Conservation (phyloP, 805 yeast species). For the Candida insectorum region DNA sequence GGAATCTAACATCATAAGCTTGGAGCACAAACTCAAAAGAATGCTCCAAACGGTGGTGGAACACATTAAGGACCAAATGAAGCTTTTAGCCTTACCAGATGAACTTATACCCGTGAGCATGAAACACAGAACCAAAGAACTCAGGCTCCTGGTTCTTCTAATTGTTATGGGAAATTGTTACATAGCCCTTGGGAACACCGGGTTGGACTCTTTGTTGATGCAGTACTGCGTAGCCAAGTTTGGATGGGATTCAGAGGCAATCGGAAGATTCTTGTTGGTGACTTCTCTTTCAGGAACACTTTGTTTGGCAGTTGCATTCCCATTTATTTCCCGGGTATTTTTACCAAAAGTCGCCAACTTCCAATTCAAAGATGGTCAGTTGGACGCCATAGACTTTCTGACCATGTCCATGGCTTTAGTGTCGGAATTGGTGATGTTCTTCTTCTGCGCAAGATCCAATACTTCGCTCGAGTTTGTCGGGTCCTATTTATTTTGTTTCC, state of each 20-base stretch:
- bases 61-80: constrained; percentile 2
- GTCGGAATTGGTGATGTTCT: neutral
- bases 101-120: constrained; percentile 3
- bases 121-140: constrained; percentile 1
- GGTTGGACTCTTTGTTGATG: constrained; percentile 38
- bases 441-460: neutral
- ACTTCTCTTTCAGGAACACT: constrained; percentile 39
- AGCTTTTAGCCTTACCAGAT: constrained; percentile 3
- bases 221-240: constrained; percentile 51
- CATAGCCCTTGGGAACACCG: constrained; percentile 23
- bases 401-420: constrained; percentile 2
- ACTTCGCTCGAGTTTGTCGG: neutral
- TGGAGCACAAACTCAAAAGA: neutral
- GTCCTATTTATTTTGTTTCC: neutral
- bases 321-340: constrained; percentile 34
- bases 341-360: constrained; percentile 26
- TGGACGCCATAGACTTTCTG: constrained; percentile 10
- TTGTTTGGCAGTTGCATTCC: constrained; percentile 47
- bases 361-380: constrained; percentile 7
- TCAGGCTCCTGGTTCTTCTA: constrained; percentile 4
- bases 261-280: constrained; percentile 51
- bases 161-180: constrained; percentile 41
- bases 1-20: neutral
- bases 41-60: neutral
- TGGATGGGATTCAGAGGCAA: constrained; percentile 48